Base-by-base conservation (phyloP, 768 basidiomycete genomes). In the Amanita subjunquillea region DNA sequence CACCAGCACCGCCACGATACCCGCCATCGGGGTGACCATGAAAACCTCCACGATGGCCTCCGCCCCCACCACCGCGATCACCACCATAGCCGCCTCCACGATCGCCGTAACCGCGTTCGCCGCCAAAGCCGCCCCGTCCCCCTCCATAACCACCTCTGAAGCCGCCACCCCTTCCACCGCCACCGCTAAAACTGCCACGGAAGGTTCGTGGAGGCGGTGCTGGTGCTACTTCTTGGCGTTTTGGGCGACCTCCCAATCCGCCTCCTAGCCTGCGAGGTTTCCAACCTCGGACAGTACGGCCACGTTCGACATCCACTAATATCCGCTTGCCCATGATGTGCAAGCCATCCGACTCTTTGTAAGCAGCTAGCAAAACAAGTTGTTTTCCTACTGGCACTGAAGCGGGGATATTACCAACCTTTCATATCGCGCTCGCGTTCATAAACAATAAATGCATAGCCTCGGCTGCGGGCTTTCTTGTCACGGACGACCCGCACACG, bases 401-500 rank as follows among this genome's bases (percentile, higher is more conserved):
- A 50, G 45, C 55, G 55, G 30, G 17, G 12, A 48, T 42, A 37
- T 57, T 57, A 64, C 53, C 43, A 66, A 94, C 94, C 94, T 80
- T 98, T 98, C 96, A 99, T 99, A 66, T 99, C 96, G 54, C 94
- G 82, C 70, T 98, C 96, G 29, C 96, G 82, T 65, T 99, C 96
- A 59, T 91, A 99, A 15, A 99, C 93, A 57, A 99, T 78, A 69
- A 99, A 99, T 20, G 95, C 95, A 66, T 97, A 98, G 12, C 93
- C 92, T 57, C 87, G 75, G 62, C 87, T 81, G 54, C 91, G 87
- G 47, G 77, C 80, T 63, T 93, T 93, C 67, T 87, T 83, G 75
- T 96, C 91, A 32, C 86, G 82, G 9, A 97, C 94, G 50, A 99
- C 89, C 56, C 92, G 79, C 58, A 98, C 86, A 54, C 90, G 81